Conservation (phyloP, 495 filamentous ascomycete genomes). For the Durotheca rogersii region DNA sequence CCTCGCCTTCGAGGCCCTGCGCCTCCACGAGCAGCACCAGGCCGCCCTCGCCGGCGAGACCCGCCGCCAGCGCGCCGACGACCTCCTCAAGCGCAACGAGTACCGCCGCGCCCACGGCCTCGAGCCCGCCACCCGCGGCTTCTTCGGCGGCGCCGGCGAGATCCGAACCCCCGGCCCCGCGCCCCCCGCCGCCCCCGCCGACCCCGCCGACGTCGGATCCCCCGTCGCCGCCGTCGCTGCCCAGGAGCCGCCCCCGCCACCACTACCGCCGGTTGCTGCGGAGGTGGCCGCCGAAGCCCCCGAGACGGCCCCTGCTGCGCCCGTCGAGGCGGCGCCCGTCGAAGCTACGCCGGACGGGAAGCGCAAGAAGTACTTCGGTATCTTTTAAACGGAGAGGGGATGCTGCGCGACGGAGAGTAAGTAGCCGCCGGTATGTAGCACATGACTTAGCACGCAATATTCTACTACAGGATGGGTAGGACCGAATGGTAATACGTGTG, state of each 20-base stretch:
- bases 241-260: not conserved
- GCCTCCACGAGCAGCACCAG: slow-evolving; percentile 65
- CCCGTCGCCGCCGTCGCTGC: slow-evolving; percentile 19
- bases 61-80: slow-evolving; percentile 66
- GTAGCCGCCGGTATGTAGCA: slow-evolving; percentile 5
- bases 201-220: slow-evolving; percentile 52
- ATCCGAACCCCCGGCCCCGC: slow-evolving; percentile 69
- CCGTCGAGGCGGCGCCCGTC: slow-evolving; percentile 1
- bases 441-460: too few species aligned
- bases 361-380: slow-evolving; percentile 47
- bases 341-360: slow-evolving; percentile 24
- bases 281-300: slow-evolving; percentile 6
- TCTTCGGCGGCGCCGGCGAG: slow-evolving; percentile 27
- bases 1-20: slow-evolving; percentile 63
- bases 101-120: slow-evolving; percentile 83
- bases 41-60: slow-evolving; percentile 64
- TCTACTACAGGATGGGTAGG: too few species aligned
- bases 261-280: slow-evolving; percentile 1
- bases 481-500: too few species aligned
- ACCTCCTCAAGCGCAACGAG: slow-evolving; percentile 73
- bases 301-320: not conserved
- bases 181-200: slow-evolving; percentile 78
- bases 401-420: slow-evolving; percentile 2
- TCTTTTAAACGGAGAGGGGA: slow-evolving; percentile 37
- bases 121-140: slow-evolving; percentile 55